Evolutionary conservation across 371 early-diverging fungal species (phyloP).

Genomic region (Phascolomyces articulosus): DNA sequence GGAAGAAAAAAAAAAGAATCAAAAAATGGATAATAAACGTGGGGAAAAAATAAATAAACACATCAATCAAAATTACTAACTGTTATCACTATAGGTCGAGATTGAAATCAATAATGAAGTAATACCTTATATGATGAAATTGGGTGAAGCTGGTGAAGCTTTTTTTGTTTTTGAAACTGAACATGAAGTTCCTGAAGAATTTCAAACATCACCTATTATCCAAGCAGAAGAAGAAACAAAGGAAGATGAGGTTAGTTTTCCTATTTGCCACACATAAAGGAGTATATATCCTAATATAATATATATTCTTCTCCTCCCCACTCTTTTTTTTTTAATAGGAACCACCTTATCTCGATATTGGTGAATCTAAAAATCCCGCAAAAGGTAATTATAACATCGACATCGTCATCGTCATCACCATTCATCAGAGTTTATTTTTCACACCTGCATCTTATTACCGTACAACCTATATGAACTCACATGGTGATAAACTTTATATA

Average conservation of each 20-base stretch:
- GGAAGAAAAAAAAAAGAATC: not conserved
- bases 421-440: no score
- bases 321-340: slow-evolving; percentile 26
- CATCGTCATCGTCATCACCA: no score
- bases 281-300: no score
- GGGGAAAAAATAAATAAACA: slow-evolving; percentile 1
- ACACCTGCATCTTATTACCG: no score
- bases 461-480: not conserved
- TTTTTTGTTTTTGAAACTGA: slow-evolving; percentile 96
- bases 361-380: slow-evolving; percentile 32
- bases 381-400: not conserved
- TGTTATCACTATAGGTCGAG: slow-evolving; percentile 67
- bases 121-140: slow-evolving; percentile 90
- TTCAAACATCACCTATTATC: slow-evolving; percentile 90
- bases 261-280: no score
- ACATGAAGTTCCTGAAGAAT: slow-evolving; percentile 85
- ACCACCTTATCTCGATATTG: slow-evolving; percentile 53
- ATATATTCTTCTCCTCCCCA: no score
- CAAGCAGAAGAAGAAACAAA: slow-evolving; percentile 52
- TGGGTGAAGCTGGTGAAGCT: slow-evolving; percentile 98
- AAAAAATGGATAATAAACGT: no score
- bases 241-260: slow-evolving; percentile 43
- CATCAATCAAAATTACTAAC: not conserved
- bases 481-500: not conserved
- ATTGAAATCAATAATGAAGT: slow-evolving; percentile 88